phyloP scores from a whole-genome alignment of 805 yeast genomes.

The Wickerhamomyces strasburgensis region DNA sequence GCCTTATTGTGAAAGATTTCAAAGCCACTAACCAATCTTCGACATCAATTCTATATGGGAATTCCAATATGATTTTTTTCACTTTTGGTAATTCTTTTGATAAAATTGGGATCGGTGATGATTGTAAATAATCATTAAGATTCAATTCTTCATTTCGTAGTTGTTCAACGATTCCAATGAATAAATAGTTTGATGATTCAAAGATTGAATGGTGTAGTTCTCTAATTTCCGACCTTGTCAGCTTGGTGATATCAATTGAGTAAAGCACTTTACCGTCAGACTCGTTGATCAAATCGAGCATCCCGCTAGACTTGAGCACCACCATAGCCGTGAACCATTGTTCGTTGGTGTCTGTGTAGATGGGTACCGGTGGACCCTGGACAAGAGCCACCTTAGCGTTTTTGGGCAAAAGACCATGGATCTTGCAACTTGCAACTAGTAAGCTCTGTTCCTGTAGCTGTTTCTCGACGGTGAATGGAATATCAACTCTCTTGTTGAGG shows the following conservation, averaged over 20 bases:
- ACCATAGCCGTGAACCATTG: slow-evolving; percentile 77
- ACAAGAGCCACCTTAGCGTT: slow-evolving; percentile 12
- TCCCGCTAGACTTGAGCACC: slow-evolving; percentile 58
- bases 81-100: slow-evolving; percentile 26
- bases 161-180: slow-evolving; percentile 50
- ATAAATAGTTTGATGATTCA: slow-evolving; percentile 53
- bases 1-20: slow-evolving; percentile 57
- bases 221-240: slow-evolving; percentile 58
- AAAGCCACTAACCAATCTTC: slow-evolving; percentile 76
- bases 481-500: slow-evolving; percentile 36
- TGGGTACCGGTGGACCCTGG: slow-evolving; percentile 14
- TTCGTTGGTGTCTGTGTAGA: slow-evolving; percentile 31
- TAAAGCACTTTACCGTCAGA: slow-evolving; percentile 59
- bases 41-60: slow-evolving; percentile 62
- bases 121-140: slow-evolving; percentile 8
- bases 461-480: slow-evolving; percentile 19
- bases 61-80: slow-evolving; percentile 47
- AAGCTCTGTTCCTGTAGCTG: slow-evolving; percentile 33
- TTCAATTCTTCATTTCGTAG: slow-evolving; percentile 35
- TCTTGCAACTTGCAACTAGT: slow-evolving; percentile 58
- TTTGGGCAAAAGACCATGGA: slow-evolving; percentile 46
- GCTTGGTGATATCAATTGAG: slow-evolving; percentile 47
- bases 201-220: slow-evolving; percentile 59
- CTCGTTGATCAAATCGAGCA: slow-evolving; percentile 54
- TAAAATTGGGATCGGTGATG: slow-evolving; percentile 17